phyloP scores from a whole-genome alignment of 164 flowering plant genomes.

The Vitis labrusca region DNA sequence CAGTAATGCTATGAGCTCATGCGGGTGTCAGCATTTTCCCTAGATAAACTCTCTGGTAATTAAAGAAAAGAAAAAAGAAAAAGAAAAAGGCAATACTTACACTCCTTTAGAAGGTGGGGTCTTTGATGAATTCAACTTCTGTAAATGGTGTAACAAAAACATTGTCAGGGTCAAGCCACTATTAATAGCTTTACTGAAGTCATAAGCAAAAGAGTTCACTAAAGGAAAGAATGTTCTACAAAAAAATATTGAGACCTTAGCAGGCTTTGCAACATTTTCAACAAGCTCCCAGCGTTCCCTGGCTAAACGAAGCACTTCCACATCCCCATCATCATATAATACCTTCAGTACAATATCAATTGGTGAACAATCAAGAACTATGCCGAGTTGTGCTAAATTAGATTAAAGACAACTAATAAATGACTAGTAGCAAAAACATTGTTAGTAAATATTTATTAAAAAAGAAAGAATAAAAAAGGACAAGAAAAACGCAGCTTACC shows the following conservation, averaged over 20 bases:
- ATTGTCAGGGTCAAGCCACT: neutral
- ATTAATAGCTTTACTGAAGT: neutral
- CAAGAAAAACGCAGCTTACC: constrained; percentile 42
- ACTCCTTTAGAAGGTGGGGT: constrained; percentile 23
- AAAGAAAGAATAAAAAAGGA: neutral
- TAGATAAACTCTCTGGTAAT: neutral
- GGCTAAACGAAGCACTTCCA: constrained; percentile 72
- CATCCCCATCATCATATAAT: constrained; percentile 89
- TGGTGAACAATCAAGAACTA: neutral
- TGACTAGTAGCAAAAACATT: neutral
- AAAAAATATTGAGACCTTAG: constrained; percentile 45
- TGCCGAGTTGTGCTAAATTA: neutral
- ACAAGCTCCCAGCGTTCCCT: constrained; percentile 89
- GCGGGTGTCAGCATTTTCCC: neutral
- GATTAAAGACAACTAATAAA: neutral
- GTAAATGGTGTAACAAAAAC: constrained; percentile 18
- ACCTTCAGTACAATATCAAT: constrained; percentile 37
- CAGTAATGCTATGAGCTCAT: neutral
- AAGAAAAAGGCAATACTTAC: constrained; percentile 35
- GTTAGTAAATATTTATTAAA: too few species aligned
- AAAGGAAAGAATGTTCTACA: constrained; percentile 2
- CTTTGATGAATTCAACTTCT: constrained; percentile 45
- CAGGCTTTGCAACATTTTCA: constrained; percentile 35
- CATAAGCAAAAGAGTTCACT: neutral
- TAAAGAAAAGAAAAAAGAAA: neutral